Conservation (phyloP, 345 rosid genomes). For the Punica granatum region DNA sequence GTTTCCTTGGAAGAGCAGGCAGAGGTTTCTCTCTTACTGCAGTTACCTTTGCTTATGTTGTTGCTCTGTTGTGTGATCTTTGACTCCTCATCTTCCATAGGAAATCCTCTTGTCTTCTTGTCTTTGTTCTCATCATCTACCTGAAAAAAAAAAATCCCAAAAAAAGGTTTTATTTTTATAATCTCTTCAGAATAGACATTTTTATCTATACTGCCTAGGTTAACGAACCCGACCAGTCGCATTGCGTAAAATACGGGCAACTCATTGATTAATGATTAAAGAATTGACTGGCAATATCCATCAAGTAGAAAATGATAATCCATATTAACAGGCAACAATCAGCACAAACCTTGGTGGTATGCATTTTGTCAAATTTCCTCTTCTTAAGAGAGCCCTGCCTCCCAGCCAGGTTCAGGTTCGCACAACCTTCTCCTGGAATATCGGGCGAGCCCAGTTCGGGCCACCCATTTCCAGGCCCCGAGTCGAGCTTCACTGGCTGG, state of each 20-base stretch:
- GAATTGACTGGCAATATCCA: neutral
- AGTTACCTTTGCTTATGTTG: conserved; percentile 26
- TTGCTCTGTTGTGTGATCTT: conserved; percentile 41
- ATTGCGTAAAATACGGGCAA: neutral
- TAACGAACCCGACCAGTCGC: neutral
- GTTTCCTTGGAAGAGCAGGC: conserved; percentile 44
- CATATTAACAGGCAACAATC: too few species aligned
- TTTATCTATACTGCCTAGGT: neutral
- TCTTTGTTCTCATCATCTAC: conserved; percentile 24
- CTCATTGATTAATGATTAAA: neutral
- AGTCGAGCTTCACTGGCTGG: conserved; percentile 35
- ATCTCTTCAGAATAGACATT: too few species aligned
- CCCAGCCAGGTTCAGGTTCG: neutral
- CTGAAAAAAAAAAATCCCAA: neutral
- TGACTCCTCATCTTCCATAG: conserved; percentile 46
- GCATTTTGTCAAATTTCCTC: conserved; percentile 40
- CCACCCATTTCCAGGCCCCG: conserved; percentile 26
- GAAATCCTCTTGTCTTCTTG: conserved; percentile 23
- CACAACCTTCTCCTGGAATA: conserved; percentile 15
- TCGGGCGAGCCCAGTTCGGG: conserved; percentile 18
- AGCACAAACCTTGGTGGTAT: conserved; percentile 25
- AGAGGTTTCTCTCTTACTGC: conserved; percentile 34
- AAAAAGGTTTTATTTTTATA: neutral
- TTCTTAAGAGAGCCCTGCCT: conserved; percentile 29
- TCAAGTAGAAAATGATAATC: too few species aligned